Evolutionary conservation across 202 grass and related monocot species (phyloP), one percentile per base, ranked within the genome.

Genomic region (Musa balbisiana): DNA sequence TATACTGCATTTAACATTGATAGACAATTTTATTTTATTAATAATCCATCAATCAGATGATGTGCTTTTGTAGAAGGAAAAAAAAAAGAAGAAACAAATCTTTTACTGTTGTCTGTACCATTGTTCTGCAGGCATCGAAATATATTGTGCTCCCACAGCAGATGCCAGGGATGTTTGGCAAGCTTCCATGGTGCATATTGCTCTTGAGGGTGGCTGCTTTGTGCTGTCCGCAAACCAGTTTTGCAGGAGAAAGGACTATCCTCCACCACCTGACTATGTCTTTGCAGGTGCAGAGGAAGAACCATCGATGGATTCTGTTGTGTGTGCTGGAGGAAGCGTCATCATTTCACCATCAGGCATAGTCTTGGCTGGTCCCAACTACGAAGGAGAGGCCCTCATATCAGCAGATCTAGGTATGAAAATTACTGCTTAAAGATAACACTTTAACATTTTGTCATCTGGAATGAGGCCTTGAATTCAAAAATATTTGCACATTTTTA

Each of bases 171-270:
- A 88, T 80, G 84, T 89, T 29, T 97, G 90, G 93, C 90, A 93
- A 80, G 88, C 93, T 25, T 93, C 90, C 15, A 89, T 97, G 88
- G 91, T 76, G 0, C 93, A 97, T 75, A 93, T 91, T 74, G 90
- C 90, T 20, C 69, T 91, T 33, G 93, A 97, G 73, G 88, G 93
- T 17, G 93, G 93, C 67, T 97, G 93, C 10, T 97, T 91, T 82
- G 86, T 97, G 33, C 74, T 97, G 58, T 97, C 93, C 3, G 84
- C 93, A 69, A 97, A 93, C 76, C 93, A 97, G 15, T 97, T 93
- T 76, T 91, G 93, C 52, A 77, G 88, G 60, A 86, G 88, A 58
- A 93, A 89, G 79, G 88, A 97, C 70, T 97, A 93, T 77, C 93
- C 93, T 68, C 79, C 85, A 0, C 88, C 93, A 69, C 81, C 87